A percentile compares a stretch with the other conserved stretches of the same genome.
Evolutionary conservation across 148 eudicot genomes (phyloP).

Genomic region (Rhododendron henanense): DNA sequence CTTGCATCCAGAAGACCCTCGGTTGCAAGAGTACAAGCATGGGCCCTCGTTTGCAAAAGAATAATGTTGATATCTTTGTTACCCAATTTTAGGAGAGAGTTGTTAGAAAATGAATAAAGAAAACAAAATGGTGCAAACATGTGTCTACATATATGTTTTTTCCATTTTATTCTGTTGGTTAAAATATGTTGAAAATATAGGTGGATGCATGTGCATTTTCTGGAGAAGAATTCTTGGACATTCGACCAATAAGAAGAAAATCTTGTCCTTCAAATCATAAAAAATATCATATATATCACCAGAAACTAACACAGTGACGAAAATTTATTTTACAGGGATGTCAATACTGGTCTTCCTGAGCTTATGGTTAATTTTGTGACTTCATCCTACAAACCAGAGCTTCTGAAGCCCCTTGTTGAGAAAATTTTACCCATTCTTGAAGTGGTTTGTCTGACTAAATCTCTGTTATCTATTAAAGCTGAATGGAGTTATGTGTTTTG

Average conservation of each 20-base stretch:
- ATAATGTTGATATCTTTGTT: neutral
- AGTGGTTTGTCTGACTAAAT: slow-evolving; percentile 55
- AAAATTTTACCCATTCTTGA: slow-evolving; percentile 63
- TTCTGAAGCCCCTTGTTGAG: slow-evolving; percentile 76
- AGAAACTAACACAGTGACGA: slow-evolving; percentile 4
- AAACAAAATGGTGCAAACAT: neutral
- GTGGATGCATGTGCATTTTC: neutral
- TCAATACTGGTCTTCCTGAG: slow-evolving; percentile 60
- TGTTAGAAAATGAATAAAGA: neutral
- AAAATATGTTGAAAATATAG: neutral
- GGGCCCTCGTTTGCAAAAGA: neutral
- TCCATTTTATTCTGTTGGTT: neutral
- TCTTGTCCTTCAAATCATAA: neutral
- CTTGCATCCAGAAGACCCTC: neutral
- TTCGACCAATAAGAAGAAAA: neutral
- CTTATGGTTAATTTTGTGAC: slow-evolving; percentile 99
- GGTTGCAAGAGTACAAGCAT: neutral
- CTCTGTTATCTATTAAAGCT: neutral
- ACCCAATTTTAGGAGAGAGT: too few species aligned
- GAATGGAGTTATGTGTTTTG: neutral
- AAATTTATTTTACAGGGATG: slow-evolving; percentile 49
- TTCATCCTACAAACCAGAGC: slow-evolving; percentile 79
- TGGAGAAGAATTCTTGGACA: neutral
- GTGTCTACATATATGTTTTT: neutral
- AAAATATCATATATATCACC: neutral